Conservation (phyloP, 2,329 filamentous ascomycete species). For the Aureobasidium sp. region DNA sequence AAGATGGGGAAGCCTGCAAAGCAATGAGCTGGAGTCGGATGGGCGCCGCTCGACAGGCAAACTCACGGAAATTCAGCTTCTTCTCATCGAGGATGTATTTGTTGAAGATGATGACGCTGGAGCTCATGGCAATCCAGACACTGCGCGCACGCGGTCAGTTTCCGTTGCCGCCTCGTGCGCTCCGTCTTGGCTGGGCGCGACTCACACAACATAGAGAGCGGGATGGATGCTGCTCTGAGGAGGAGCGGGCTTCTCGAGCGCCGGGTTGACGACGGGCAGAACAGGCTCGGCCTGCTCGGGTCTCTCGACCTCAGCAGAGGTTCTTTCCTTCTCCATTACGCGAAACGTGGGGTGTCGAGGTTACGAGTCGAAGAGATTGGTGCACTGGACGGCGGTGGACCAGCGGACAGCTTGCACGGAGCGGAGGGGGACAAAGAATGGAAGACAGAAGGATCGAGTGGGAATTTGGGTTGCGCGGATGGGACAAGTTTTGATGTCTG, state of each 20-base stretch:
- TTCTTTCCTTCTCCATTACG: slow-evolving; percentile 72
- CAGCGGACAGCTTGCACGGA: neutral
- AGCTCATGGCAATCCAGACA: slow-evolving; percentile 86
- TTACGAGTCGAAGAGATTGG: neutral
- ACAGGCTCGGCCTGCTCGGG: slow-evolving; percentile 49
- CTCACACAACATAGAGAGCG: slow-evolving; percentile 70
- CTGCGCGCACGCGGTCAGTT: slow-evolving; percentile 37
- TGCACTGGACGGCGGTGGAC: neutral
- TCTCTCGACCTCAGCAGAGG: slow-evolving; percentile 67
- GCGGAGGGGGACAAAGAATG: neutral
- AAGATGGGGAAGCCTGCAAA: slow-evolving; percentile 52
- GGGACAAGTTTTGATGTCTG: slow-evolving; percentile 11
- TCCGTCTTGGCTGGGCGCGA: slow-evolving; percentile 11
- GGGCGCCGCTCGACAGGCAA: slow-evolving; percentile 8
- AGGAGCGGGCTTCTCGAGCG: slow-evolving; percentile 59
- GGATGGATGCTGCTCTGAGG: slow-evolving; percentile 62
- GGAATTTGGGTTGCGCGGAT: neutral
- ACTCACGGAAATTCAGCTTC: slow-evolving; percentile 71
- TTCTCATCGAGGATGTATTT: slow-evolving; percentile 77
- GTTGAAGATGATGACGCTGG: slow-evolving; percentile 96
- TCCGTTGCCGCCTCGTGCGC: neutral
- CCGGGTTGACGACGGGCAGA: slow-evolving; percentile 73
- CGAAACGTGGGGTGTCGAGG: neutral
- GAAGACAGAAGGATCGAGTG: neutral
- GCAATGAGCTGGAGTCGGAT: slow-evolving; percentile 30